Evolutionary conservation across 2,329 filamentous ascomycete genomes (phyloP).

Genomic region (Rutstroemia sp.): DNA sequence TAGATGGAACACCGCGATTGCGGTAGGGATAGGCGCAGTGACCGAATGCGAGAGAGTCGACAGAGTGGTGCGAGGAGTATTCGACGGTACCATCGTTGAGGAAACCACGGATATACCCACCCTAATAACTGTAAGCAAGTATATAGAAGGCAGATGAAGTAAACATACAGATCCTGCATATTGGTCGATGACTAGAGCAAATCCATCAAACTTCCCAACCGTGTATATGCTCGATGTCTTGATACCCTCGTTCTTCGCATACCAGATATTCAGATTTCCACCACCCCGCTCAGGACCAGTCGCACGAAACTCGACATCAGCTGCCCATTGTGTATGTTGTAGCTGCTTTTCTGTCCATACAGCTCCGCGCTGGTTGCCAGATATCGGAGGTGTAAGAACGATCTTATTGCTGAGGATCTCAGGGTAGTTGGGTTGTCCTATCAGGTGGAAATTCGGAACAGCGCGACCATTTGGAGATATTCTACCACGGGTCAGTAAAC

Average conservation of each 20-base stretch:
- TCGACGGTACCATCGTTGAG: conserved; percentile 84
- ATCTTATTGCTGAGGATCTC: conserved; percentile 80
- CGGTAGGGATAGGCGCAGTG: conserved; percentile 88
- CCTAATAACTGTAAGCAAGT: conserved; percentile 30
- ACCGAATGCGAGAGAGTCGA: conserved; percentile 84
- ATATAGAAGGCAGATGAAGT: not conserved
- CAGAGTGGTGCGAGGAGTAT: conserved; percentile 65
- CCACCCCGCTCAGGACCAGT: conserved; percentile 77
- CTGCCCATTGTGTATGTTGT: conserved; percentile 64
- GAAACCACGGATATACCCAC: conserved; percentile 83
- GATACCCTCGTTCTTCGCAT: conserved; percentile 63
- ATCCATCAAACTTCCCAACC: conserved; percentile 77
- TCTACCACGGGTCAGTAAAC: conserved; percentile 16
- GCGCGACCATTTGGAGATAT: conserved; percentile 27
- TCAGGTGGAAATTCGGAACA: conserved; percentile 27
- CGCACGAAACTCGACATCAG: conserved; percentile 80
- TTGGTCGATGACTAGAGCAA: conserved; percentile 79
- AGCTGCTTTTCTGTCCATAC: conserved; percentile 67
- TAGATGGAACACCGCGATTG: conserved; percentile 78
- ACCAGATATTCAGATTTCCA: conserved; percentile 93
- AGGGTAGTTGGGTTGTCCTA: conserved; percentile 42
- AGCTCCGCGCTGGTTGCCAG: conserved; percentile 77
- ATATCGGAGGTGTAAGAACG: conserved; percentile 81
- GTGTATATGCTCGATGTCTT: conserved; percentile 77
- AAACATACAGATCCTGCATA: conserved; percentile 56